These are phyloP conservation scores for Quercus tomentella DNA, from an alignment of 331 rosid species.

Conservation along the genomic window DNA sequence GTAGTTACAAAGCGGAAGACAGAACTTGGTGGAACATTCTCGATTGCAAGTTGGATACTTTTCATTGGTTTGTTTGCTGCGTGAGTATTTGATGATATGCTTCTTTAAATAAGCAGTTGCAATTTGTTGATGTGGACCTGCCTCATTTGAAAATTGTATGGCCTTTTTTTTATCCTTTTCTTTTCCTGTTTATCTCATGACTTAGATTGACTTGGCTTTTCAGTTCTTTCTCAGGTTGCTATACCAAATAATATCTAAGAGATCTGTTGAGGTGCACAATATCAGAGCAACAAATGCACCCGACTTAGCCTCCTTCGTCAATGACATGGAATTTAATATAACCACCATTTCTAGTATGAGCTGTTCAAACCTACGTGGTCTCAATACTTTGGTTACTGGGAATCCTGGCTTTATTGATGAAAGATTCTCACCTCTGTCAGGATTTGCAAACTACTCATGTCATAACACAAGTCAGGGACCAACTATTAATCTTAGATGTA, in stretches of 20 bases:
- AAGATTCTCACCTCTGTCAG: conserved; percentile 54
- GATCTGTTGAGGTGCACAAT: conserved; percentile 89
- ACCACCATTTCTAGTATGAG: conserved; percentile 84
- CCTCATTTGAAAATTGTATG: not conserved
- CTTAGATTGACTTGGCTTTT: conserved; percentile 37
- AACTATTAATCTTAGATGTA: conserved; percentile 54
- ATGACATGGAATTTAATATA: conserved; percentile 84
- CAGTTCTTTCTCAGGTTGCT: conserved; percentile 72
- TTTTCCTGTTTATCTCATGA: conserved; percentile 9
- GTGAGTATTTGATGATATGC: conserved; percentile 52
- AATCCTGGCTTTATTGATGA: conserved; percentile 78
- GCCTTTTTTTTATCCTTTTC: not conserved
- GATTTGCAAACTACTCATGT: conserved; percentile 62
- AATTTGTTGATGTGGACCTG: not conserved
- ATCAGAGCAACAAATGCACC: conserved; percentile 82
- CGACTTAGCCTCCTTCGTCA: conserved; percentile 61
- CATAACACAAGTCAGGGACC: conserved; percentile 87
- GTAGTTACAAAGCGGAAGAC: conserved; percentile 88
- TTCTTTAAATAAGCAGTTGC: not conserved
- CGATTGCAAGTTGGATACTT: conserved; percentile 95
- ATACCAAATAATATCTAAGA: conserved; percentile 86
- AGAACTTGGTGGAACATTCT: conserved; percentile 96
- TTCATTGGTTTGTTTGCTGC: conserved; percentile 87
- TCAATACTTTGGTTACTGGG: conserved; percentile 64
- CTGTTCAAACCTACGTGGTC: conserved; percentile 79